Percentiles rank a stretch among this genome's conserved stretches.
Conservation (phyloP, 2,329 filamentous ascomycete genomes). For the Paracoccidioides lutzii region DNA sequence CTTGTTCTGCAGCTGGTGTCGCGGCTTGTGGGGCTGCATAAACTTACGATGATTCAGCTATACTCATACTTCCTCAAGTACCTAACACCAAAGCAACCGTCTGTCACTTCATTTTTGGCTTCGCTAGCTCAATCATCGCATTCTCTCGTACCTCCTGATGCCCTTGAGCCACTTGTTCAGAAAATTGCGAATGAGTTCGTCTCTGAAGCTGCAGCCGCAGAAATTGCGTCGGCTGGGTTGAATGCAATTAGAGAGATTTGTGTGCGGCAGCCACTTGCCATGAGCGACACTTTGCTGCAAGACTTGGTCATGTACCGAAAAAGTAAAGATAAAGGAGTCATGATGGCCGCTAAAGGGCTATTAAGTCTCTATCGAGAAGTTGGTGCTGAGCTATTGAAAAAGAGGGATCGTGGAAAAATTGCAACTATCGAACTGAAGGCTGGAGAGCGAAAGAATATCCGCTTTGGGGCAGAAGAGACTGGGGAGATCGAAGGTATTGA, state of each 20-base stretch:
- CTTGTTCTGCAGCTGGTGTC: slow-evolving; percentile 85
- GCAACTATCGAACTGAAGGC: slow-evolving; percentile 69
- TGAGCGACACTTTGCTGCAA: slow-evolving; percentile 89
- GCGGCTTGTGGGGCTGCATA: slow-evolving; percentile 80
- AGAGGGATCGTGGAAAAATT: slow-evolving; percentile 81
- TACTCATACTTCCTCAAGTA: slow-evolving; percentile 97
- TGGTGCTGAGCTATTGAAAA: slow-evolving; percentile 75
- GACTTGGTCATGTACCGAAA: slow-evolving; percentile 92
- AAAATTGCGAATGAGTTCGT: slow-evolving; percentile 99
- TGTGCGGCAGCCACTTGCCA: slow-evolving; percentile 82
- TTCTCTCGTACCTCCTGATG: slow-evolving; percentile 81
- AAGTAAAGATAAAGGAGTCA: slow-evolving; percentile 97
- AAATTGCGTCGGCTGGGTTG: slow-evolving; percentile 82
- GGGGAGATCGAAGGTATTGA: slow-evolving; percentile 88
- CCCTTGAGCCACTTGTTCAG: slow-evolving; percentile 74
- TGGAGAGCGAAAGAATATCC: slow-evolving; percentile 61
- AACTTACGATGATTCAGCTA: slow-evolving; percentile 74
- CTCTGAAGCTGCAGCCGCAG: slow-evolving; percentile 78
- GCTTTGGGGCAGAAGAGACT: slow-evolving; percentile 67
- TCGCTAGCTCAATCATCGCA: slow-evolving; percentile 87
- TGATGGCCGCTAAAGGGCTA: slow-evolving; percentile 93
- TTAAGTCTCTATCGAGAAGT: slow-evolving; percentile 85
- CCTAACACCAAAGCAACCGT: slow-evolving; percentile 74
- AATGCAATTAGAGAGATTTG: slow-evolving; percentile 94
- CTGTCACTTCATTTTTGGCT: slow-evolving; percentile 84